Base-by-base conservation (phyloP, 2,329 filamentous ascomycete genomes). In the Fusarium globosum region DNA sequence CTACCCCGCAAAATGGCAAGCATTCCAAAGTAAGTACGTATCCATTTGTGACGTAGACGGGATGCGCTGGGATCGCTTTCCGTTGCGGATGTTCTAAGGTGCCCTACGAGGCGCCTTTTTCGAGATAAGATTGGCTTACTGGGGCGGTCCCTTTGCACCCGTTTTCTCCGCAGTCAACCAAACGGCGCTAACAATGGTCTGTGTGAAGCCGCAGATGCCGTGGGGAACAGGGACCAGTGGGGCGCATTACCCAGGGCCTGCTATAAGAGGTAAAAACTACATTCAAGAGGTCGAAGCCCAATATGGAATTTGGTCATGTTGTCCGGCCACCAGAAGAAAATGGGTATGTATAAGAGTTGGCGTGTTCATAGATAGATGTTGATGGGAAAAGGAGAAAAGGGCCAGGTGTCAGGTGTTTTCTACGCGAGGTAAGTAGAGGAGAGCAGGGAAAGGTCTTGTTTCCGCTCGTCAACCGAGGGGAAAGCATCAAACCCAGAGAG, bases 1-100 rank as follows among this genome's bases (percentile, higher is more conserved):
- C 46, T 74, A 76, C 74, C 74, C 74, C 74, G 72, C 74, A 76
- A 76, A 71, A 64, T 61, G 39, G 62, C 46, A 62, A 65, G 56
- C 51, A 69, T 58, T 46, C 55, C 38, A 51, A 26, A 51, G 35
- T 60, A 26, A 51, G 35, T 60, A 43, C 26, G 38, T 56, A 56
- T 28, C 21, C 12, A 36, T 45, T 39, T 51, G 76, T 78, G 76
- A 78, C 74, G 76, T 78, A 65, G 72, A 52, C 49, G 16, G 18
- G 30, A 57, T 67, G 63, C 60, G 53, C 56, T 71, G 35, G 53
- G 60, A 52, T 57, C 59, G 56, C 51, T 71, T 46, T 48, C 20
- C 41, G 51, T 33, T 55, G 53, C 53, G 66, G 62, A 26, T 35
- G 45, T 64, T 56, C 52, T 26, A 58, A 63, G 57, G 57, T 68